phyloP scores from a whole-genome alignment of 2,329 filamentous ascomycete genomes.

The Colletotrichum sp. region DNA sequence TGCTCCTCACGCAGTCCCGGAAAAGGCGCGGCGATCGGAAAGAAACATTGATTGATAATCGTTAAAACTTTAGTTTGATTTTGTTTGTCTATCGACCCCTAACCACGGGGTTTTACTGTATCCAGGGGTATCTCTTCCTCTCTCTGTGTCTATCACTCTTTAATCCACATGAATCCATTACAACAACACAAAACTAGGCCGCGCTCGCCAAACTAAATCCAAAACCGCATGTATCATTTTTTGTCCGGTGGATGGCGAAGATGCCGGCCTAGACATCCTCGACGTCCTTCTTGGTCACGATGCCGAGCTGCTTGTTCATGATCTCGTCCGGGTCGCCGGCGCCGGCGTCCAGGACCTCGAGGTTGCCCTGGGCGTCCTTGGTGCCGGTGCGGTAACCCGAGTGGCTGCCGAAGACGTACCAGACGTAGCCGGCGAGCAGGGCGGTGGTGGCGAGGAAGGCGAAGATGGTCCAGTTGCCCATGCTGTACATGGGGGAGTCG shows the following conservation, averaged over 20 bases:
- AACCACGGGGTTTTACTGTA: neutral
- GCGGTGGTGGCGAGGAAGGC: conserved; percentile 31
- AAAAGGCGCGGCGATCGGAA: neutral
- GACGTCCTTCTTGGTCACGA: conserved; percentile 22
- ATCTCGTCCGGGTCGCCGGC: conserved; percentile 23
- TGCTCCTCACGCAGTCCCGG: neutral
- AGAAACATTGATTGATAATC: neutral
- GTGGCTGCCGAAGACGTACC: conserved; percentile 35
- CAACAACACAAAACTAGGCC: neutral
- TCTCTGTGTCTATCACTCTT: neutral
- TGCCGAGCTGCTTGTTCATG: conserved; percentile 25
- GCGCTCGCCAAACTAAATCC: neutral
- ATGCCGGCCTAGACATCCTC: conserved; percentile 8
- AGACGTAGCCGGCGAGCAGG: conserved; percentile 30
- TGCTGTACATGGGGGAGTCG: conserved; percentile 35
- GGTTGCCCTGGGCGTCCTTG: conserved; percentile 22
- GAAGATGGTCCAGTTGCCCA: conserved; percentile 39
- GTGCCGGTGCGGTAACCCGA: conserved; percentile 33
- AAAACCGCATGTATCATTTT: neutral
- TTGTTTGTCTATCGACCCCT: neutral
- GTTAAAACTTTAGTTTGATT: neutral
- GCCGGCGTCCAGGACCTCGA: conserved; percentile 27
- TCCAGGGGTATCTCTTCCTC: neutral
- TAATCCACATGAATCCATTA: neutral
- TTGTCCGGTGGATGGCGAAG: neutral